Conservation (phyloP, 2,329 filamentous ascomycete genomes). For the Fusarium mundagurra region DNA sequence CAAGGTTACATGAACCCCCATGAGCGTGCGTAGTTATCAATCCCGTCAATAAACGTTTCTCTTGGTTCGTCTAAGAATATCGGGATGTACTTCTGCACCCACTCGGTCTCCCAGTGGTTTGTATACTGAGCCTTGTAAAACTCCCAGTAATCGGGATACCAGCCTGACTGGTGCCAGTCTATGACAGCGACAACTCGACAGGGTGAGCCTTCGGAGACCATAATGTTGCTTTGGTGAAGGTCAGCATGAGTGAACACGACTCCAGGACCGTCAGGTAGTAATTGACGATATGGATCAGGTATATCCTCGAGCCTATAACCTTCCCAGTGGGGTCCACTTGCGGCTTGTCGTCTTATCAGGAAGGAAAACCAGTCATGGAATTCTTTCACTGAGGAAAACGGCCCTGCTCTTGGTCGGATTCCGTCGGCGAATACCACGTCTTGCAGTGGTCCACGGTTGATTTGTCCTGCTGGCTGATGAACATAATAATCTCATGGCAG, state of each 20-base stretch:
- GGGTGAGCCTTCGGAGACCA: not conserved
- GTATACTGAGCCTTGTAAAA: slow-evolving; percentile 17
- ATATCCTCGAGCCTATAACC: not conserved
- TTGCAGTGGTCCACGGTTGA: not conserved
- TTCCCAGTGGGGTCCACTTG: not conserved
- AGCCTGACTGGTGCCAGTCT: slow-evolving; percentile 29
- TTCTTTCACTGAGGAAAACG: not conserved
- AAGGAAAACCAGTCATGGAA: slow-evolving; percentile 18
- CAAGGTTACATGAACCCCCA: not conserved
- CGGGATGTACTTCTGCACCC: not conserved
- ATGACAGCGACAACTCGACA: not conserved
- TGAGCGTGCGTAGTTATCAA: not conserved
- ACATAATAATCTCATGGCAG: accelerated
- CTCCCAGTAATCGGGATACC: slow-evolving; percentile 37
- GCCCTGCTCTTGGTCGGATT: not conserved
- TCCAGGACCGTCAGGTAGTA: not conserved
- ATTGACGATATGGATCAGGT: not conserved
- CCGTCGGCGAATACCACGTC: not conserved
- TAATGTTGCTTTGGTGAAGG: slow-evolving; percentile 16
- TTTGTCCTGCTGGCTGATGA: not conserved
- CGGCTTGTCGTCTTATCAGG: not conserved
- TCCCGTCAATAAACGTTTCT: not conserved
- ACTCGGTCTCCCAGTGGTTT: not conserved
- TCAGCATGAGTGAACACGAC: not conserved
- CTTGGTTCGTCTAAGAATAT: not conserved